These are phyloP conservation scores for Termitomyces sp. DNA, from an alignment of 1,284 basidiomycete genomes.

Conservation along the genomic window DNA sequence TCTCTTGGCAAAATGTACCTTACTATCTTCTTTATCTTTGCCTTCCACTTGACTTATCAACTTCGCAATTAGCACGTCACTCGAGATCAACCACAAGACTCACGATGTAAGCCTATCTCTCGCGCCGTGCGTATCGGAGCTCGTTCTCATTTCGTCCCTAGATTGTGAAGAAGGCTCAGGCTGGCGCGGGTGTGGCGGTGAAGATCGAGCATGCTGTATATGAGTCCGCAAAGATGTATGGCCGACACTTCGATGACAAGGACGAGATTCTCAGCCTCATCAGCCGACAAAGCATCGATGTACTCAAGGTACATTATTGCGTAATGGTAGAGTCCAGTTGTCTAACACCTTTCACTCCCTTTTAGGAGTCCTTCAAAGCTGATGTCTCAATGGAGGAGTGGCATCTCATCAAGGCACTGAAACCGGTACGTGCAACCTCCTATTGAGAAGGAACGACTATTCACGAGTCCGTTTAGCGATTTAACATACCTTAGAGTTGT, in stretches of 20 bases:
- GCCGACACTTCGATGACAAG: slow-evolving; percentile 93
- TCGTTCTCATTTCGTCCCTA: slow-evolving; percentile 30
- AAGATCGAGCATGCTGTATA: slow-evolving; percentile 98
- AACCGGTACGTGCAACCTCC: slow-evolving; percentile 55
- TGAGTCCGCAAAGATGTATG: slow-evolving; percentile 93
- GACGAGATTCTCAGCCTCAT: slow-evolving; percentile 92
- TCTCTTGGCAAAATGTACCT: slow-evolving; percentile 89
- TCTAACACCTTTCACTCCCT: slow-evolving; percentile 11
- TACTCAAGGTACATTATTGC: slow-evolving; percentile 68
- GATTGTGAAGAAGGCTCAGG: slow-evolving; percentile 89
- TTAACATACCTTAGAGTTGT: slow-evolving; percentile 38
- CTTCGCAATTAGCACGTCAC: slow-evolving; percentile 61
- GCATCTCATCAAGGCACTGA: slow-evolving; percentile 90
- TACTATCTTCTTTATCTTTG: slow-evolving; percentile 1
- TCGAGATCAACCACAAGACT: slow-evolving; percentile 92
- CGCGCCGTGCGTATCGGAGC: slow-evolving; percentile 1
- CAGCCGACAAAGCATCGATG: slow-evolving; percentile 90
- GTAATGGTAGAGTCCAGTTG: not conserved
- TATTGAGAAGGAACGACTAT: not conserved
- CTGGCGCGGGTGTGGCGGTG: slow-evolving; percentile 94
- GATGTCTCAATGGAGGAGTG: slow-evolving; percentile 93
- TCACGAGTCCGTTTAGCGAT: slow-evolving; percentile 30
- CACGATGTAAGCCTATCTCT: slow-evolving; percentile 50
- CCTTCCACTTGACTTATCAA: slow-evolving; percentile 2
- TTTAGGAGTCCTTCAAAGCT: slow-evolving; percentile 79